Evolutionary conservation across 352 stramenopile genomes (phyloP).

Genomic region (Pythium sp.): DNA sequence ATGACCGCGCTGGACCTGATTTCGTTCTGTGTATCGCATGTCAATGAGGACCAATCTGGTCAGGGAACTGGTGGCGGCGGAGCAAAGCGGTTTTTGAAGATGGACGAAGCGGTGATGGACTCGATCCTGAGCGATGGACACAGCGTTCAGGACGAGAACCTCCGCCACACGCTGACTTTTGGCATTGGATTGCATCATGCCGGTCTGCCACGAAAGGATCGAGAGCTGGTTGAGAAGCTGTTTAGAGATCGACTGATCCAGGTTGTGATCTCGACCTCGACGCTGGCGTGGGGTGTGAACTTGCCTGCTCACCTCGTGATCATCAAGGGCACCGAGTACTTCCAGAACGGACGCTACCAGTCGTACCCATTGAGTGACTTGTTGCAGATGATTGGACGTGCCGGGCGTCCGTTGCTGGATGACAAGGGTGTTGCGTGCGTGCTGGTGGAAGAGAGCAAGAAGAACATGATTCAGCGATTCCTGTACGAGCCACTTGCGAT

Average conservation of each 20-base stretch:
- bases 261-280: constrained; percentile 92
- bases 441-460: constrained; percentile 97
- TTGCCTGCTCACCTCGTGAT: constrained; percentile 97
- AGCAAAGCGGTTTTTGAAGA: constrained; percentile 92
- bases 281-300: constrained; percentile 95
- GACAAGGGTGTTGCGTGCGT: constrained; percentile 95
- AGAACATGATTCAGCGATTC: constrained; percentile 98
- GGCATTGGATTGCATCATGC: constrained; percentile 98
- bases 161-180: constrained; percentile 96
- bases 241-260: constrained; percentile 97
- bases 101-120: constrained; percentile 89
- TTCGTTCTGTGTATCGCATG: constrained; percentile 81
- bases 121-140: constrained; percentile 74
- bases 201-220: constrained; percentile 83
- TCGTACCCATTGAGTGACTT: constrained; percentile 98
- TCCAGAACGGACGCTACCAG: constrained; percentile 92
- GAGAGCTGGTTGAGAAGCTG: constrained; percentile 95
- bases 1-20: constrained; percentile 98
- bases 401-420: constrained; percentile 95
- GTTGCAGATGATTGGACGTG: constrained; percentile 99
- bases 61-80: constrained; percentile 72
- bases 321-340: constrained; percentile 99
- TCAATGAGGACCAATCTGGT: constrained; percentile 35
- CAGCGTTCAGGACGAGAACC: constrained; percentile 85
- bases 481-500: constrained; percentile 97